These are phyloP conservation scores for Apiospora koreana DNA, from an alignment of 2,329 filamentous ascomycete species.

Conservation along the genomic window DNA sequence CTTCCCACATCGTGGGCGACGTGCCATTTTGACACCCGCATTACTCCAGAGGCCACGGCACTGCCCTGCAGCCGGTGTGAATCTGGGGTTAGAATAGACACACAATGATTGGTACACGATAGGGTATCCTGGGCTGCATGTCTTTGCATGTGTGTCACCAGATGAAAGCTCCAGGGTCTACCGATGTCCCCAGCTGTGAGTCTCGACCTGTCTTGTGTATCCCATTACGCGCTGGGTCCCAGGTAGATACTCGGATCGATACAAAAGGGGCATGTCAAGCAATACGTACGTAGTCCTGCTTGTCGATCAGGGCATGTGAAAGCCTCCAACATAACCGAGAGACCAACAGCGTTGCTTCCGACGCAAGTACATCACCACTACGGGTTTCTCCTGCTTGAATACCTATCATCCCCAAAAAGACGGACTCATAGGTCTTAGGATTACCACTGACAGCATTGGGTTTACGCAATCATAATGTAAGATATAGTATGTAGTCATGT, in stretches of 20 bases:
- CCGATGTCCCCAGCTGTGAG: background rate
- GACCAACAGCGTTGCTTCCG: background rate
- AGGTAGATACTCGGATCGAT: background rate
- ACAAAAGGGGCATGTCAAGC: background rate
- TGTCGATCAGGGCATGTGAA: background rate
- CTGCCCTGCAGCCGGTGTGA: background rate
- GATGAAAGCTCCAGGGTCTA: background rate
- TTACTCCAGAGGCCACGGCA: background rate
- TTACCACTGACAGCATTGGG: background rate
- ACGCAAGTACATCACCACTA: background rate
- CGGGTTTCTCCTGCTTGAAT: no score
- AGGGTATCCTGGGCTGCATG: background rate
- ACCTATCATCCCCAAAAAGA: background rate
- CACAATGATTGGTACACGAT: background rate
- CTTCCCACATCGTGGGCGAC: background rate
- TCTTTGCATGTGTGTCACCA: background rate
- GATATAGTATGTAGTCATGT: background rate
- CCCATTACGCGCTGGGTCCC: background rate
- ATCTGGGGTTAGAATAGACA: background rate
- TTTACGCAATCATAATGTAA: background rate
- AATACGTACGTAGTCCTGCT: background rate
- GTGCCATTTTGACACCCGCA: background rate
- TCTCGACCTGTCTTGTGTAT: background rate
- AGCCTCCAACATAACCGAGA: background rate
- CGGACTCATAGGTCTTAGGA: no score